phyloP scores from a whole-genome alignment of 2,329 filamentous ascomycete genomes.

The Coniochaeta sp. region DNA sequence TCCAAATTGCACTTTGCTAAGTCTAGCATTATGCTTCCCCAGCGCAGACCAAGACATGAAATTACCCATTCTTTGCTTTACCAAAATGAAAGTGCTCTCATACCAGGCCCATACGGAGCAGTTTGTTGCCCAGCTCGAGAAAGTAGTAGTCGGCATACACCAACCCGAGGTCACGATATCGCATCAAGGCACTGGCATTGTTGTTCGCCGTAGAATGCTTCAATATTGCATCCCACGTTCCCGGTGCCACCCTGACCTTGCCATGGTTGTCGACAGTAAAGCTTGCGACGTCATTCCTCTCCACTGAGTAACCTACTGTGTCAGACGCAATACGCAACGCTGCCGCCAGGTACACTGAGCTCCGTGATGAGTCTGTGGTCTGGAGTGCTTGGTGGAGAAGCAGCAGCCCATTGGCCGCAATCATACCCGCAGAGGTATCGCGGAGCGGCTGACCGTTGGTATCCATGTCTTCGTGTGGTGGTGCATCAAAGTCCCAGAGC shows the following conservation, averaged over 20 bases:
- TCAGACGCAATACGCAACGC: conserved; percentile 3
- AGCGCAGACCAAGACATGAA: background rate
- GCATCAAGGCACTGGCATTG: conserved; percentile 5
- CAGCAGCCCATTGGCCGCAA: conserved; percentile 14
- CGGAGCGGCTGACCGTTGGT: conserved; percentile 8
- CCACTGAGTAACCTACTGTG: conserved; percentile 2
- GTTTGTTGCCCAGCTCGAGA: conserved; percentile 30
- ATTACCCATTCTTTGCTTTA: background rate
- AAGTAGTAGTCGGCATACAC: conserved; percentile 35
- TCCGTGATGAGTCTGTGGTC: background rate
- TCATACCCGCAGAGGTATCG: conserved; percentile 6
- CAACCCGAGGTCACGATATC: conserved; percentile 19
- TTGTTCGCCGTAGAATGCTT: conserved; percentile 12
- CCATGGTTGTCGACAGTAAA: background rate
- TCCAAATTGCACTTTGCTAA: too few relatives aligned
- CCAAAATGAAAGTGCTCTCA: background rate
- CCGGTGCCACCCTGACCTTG: background rate
- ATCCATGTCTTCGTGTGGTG: conserved; percentile 9
- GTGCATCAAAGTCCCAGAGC: conserved; percentile 41
- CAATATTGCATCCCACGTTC: conserved; percentile 11
- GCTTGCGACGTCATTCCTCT: background rate
- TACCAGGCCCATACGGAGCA: conserved; percentile 18
- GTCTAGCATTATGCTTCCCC: background rate
- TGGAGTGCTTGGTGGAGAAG: conserved; percentile 9
- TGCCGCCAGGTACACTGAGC: background rate